Evolutionary conservation across 1,284 basidiomycete species (phyloP), one percentile per base, ranked within the genome.

Genomic region (Tilletia horrida): DNA sequence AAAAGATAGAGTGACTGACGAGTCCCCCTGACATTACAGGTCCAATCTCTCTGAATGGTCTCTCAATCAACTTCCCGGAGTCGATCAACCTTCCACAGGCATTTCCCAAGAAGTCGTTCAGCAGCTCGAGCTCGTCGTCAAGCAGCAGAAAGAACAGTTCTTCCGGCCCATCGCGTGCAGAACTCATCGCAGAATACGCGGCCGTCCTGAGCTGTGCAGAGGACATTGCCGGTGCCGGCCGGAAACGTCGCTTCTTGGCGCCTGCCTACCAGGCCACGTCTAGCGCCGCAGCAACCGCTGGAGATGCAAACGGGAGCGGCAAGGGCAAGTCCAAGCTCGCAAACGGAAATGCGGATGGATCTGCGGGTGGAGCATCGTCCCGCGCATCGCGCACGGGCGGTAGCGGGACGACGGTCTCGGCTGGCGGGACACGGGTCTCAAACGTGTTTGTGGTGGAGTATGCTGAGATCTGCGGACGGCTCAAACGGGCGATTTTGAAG

Each of bases 401-500:
- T 44, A 73, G 68, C 47, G 69, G 71, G 40, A 73, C 66, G 18
- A 76, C 72, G 21, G 71, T 71, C 27, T 69, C 73, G 6, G 77
- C 77, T 0, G 73, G 74, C 1, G 76, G 76, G 1, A 63, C 50
- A 1, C 70, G 74, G 47, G 71, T 75, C 1, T 52, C 50, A 21
- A 52, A 52, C 25, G 50, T 52, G 50, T 52, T 25, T 52, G 50
- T 52, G 50, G 50, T 52, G 4, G 50, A 52, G 23, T 52, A 52
- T 76, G 89, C 90, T 75, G 86, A 88, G 66, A 87, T 95, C 57
- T 87, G 88, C 42, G 85, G 86, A 66, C 86, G 89, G 66, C 83
- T 97, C 71, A 87, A 90, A 78, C 84, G 87, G 73, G 87, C 87
- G 21, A 84, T 95, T 14, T 82, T 97, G 44, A 90, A 93, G 76